Evolutionary conservation across 305 asterid species (phyloP).

Genomic region (Solanum chacoense): DNA sequence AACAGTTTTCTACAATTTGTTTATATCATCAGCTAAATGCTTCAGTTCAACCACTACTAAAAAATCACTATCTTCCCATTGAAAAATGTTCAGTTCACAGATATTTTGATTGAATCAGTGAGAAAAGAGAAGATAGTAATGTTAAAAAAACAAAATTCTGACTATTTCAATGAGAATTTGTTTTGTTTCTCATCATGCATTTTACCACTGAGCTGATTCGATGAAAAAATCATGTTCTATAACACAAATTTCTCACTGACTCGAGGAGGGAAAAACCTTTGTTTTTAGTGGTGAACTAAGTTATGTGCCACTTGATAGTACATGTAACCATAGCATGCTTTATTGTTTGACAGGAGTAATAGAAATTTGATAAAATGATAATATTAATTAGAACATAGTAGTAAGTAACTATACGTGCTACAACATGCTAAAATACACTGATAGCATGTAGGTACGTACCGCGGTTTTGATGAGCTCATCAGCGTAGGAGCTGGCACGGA

Average conservation of each 20-base stretch:
- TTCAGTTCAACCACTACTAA: neutral
- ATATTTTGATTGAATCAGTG: neutral
- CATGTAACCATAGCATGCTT: neutral
- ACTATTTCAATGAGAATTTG: neutral
- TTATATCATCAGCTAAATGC: neutral
- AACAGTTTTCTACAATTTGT: slow-evolving; percentile 37
- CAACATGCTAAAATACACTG: neutral
- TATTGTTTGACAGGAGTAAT: neutral
- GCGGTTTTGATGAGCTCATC: slow-evolving; percentile 61
- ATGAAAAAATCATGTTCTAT: neutral
- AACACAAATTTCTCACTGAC: no score
- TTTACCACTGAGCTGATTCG: neutral
- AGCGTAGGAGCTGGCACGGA: slow-evolving; percentile 41
- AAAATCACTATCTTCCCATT: neutral
- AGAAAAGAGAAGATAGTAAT: neutral
- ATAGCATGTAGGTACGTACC: slow-evolving; percentile 17
- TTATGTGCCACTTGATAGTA: neutral
- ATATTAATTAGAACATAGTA: neutral
- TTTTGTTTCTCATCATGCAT: neutral
- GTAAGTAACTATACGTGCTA: neutral
- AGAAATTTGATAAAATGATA: neutral
- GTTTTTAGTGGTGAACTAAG: neutral
- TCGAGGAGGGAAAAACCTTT: neutral
- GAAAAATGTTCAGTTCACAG: neutral
- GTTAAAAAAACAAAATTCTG: no score